A percentile compares a stretch with the other conserved stretches of the same genome.
Evolutionary conservation across 306 rosid genomes (phyloP).

Genomic region (Gleditsia sinensis): DNA sequence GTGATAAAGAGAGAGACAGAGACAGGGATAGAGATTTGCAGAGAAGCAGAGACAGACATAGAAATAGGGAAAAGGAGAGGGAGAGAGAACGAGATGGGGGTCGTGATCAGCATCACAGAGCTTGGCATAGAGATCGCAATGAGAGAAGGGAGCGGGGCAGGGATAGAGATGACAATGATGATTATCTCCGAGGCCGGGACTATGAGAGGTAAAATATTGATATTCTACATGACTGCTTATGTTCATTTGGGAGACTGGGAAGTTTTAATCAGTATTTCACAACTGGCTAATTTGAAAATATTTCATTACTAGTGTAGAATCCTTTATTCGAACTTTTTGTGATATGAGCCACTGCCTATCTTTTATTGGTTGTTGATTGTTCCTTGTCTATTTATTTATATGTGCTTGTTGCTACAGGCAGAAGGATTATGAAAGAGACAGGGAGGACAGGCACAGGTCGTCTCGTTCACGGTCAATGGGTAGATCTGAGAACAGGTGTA

Average conservation of each 20-base stretch:
- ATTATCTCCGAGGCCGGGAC: slow-evolving; percentile 49
- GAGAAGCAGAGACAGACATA: slow-evolving; percentile 29
- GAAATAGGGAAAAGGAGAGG: slow-evolving; percentile 21
- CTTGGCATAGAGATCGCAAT: slow-evolving; percentile 45
- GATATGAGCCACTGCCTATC: neutral
- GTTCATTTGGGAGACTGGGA: neutral
- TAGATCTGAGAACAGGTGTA: slow-evolving; percentile 56
- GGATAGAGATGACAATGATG: slow-evolving; percentile 52
- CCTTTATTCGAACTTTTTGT: neutral
- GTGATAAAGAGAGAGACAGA: slow-evolving; percentile 49
- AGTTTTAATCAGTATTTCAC: neutral
- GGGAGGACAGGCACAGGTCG: slow-evolving; percentile 51
- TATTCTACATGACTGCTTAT: neutral
- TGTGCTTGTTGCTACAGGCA: slow-evolving; percentile 36
- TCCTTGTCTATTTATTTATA: neutral
- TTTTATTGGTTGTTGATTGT: neutral
- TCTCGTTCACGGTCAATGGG: slow-evolving; percentile 59
- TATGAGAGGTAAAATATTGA: slow-evolving; percentile 52
- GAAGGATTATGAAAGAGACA: slow-evolving; percentile 53
- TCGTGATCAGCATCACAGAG: slow-evolving; percentile 46
- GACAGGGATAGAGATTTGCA: slow-evolving; percentile 39
- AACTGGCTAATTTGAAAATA: neutral
- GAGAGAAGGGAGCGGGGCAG: slow-evolving; percentile 63
- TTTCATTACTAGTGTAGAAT: neutral
- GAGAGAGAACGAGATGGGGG: slow-evolving; percentile 41